Base-by-base conservation (phyloP, 352 stramenopile genomes). In the Halophytophthora batemanensis region DNA sequence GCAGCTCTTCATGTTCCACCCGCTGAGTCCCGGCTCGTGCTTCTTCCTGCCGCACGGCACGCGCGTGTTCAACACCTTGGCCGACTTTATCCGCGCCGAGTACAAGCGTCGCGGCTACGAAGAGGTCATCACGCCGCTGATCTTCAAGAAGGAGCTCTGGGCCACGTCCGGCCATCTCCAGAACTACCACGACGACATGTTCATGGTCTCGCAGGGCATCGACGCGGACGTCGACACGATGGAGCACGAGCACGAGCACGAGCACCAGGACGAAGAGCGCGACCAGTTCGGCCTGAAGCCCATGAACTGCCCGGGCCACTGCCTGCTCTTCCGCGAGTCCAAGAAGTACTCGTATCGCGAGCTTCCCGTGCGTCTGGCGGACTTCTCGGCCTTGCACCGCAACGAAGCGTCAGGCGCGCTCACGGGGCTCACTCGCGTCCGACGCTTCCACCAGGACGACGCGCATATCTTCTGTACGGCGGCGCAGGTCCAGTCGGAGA, bases 271-370 rank as follows among this genome's bases (percentile, higher is more conserved):
- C 6, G 59, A 57, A 39, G 52, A 74, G 42, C 78, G 78, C 31
- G 90, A 98, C 40, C 63, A 96, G 36, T 99, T 98, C 68, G 96
- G 97, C 46, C 87, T 99, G 56, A 98, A 98, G 65, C 96, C 96
- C 21, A 99, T 99, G 96, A 99, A 99, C 75, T 99, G 96, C 54
- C 96, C 96, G 0, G 97, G 97, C 45, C 96, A 99, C 69, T 98
- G 95, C 64, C 71, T 99, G 17, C 85, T 99, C 50, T 99, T 97
- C 73, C 97, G 97, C 44, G 93, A 98, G 71, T 74, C 84, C 12
- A 82, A 78, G 37, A 83, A 97, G 52, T 94, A 96, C 50, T 98
- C 91, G 25, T 99, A 99, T 71, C 85, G 93, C 39, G 96, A 98
- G 50, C 68, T 99, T 36, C 94, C 94, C 12, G 83, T 98, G 42